Conservation (phyloP, 2,329 filamentous ascomycete genomes). For the Rugonectria rugulosa region DNA sequence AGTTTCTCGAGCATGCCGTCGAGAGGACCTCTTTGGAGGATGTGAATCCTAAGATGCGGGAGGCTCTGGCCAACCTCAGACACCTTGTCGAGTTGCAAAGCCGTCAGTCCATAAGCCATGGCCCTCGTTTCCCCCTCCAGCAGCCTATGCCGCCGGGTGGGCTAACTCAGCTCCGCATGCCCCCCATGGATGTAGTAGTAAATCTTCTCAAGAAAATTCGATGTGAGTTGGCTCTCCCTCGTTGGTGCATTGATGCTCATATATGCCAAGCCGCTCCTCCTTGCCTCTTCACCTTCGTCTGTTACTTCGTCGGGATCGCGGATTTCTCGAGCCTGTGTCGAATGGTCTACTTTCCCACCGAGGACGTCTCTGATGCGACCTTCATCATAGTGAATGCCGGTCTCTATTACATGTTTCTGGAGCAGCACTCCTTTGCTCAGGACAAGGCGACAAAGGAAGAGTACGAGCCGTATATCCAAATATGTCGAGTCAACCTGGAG, state of each 20-base stretch:
- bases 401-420: constrained; percentile 59
- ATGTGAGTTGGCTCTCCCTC: constrained; percentile 39
- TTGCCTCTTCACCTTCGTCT: constrained; percentile 58
- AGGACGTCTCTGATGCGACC: constrained; percentile 57
- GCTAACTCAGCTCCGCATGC: constrained; percentile 61
- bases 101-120: constrained; percentile 48
- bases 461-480: constrained; percentile 47
- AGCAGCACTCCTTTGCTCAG: constrained; percentile 49
- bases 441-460: constrained; percentile 44
- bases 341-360: constrained; percentile 59
- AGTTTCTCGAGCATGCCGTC: constrained; percentile 63
- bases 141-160: constrained; percentile 54
- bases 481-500: constrained; percentile 58
- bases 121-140: constrained; percentile 55
- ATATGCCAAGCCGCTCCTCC: constrained; percentile 50
- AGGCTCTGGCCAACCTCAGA: constrained; percentile 59
- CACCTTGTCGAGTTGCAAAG: constrained; percentile 62
- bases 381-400: constrained; percentile 60
- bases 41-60: constrained; percentile 59
- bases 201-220: constrained; percentile 57
- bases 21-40: constrained; percentile 55
- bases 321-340: constrained; percentile 60
- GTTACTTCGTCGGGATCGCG: constrained; percentile 56
- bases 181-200: constrained; percentile 60
- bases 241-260: background rate